Evolutionary conservation across 1,284 basidiomycete species (phyloP).

Genomic region (Melampsora occidentalis): DNA sequence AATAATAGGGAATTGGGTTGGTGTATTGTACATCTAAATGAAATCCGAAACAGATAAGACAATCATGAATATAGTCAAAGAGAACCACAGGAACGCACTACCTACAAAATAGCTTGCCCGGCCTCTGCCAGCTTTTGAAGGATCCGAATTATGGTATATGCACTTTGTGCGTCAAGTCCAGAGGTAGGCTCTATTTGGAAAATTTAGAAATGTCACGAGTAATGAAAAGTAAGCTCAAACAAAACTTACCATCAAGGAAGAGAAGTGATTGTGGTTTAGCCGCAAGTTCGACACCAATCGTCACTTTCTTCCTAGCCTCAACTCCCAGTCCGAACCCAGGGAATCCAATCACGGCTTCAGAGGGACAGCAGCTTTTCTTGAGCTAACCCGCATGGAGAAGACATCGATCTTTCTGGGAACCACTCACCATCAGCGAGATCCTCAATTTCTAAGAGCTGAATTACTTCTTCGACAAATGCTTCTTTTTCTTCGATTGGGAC

Average conservation of each 20-base stretch:
- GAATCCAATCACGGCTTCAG: slow-evolving; percentile 48
- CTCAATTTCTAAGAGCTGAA: slow-evolving; percentile 59
- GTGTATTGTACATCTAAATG: slow-evolving; percentile 54
- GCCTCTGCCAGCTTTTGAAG: slow-evolving; percentile 74
- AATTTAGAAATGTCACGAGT: slow-evolving; percentile 37
- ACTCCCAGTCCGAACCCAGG: slow-evolving; percentile 59
- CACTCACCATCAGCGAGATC: slow-evolving; percentile 59
- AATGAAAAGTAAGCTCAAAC: slow-evolving; percentile 46
- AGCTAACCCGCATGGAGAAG: not conserved
- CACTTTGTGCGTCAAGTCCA: slow-evolving; percentile 80
- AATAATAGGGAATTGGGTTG: slow-evolving; percentile 66
- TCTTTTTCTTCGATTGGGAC: slow-evolving; percentile 58
- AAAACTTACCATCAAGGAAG: slow-evolving; percentile 55
- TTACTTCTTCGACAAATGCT: slow-evolving; percentile 59
- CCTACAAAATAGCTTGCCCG: slow-evolving; percentile 73
- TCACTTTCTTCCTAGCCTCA: slow-evolving; percentile 61
- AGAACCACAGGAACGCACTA: slow-evolving; percentile 34
- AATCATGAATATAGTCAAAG: slow-evolving; percentile 60
- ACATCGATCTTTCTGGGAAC: not conserved
- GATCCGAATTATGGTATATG: slow-evolving; percentile 78
- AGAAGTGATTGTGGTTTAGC: slow-evolving; percentile 51
- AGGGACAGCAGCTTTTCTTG: not conserved
- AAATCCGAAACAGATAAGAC: slow-evolving; percentile 53
- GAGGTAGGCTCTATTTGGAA: slow-evolving; percentile 60
- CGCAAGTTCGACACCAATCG: slow-evolving; percentile 63